A percentile compares a stretch with the other conserved stretches of the same genome.
These are phyloP conservation scores for Mortierella polycephala DNA, from an alignment of 371 early-diverging fungal genomes.

Conservation along the genomic window DNA sequence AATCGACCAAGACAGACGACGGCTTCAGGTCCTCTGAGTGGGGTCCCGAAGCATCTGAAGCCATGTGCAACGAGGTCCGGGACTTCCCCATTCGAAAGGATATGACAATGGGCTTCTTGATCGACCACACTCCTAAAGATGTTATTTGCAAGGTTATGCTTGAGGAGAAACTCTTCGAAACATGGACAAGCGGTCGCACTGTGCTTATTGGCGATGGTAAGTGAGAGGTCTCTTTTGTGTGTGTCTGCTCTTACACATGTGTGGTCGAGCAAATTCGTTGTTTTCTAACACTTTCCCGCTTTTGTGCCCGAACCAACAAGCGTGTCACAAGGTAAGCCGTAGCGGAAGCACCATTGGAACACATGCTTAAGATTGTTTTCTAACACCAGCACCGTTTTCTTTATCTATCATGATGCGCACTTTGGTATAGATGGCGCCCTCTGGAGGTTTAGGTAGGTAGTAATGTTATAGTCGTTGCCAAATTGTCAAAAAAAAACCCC, in stretches of 20 bases:
- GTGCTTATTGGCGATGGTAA: constrained; percentile 47
- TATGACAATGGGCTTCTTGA: too few species aligned
- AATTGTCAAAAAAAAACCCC: too few species aligned
- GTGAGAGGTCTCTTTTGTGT: neutral
- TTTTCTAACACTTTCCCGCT: too few species aligned
- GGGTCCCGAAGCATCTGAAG: constrained; percentile 14
- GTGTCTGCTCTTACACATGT: too few species aligned
- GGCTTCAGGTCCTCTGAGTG: constrained; percentile 4
- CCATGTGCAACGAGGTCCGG: constrained; percentile 11
- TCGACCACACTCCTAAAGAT: constrained; percentile 10
- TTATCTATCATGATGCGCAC: too few species aligned
- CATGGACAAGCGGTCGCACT: constrained; percentile 34
- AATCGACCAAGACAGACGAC: neutral
- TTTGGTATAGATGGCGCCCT: constrained; percentile 5
- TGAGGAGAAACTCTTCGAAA: constrained; percentile 40
- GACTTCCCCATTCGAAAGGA: neutral
- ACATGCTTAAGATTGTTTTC: too few species aligned
- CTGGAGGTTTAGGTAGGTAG: constrained; percentile 10
- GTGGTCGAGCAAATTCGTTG: too few species aligned
- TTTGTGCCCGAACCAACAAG: too few species aligned
- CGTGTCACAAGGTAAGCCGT: too few species aligned
- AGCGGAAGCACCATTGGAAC: too few species aligned
- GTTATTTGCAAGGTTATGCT: constrained; percentile 37
- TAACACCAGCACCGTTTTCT: too few species aligned
- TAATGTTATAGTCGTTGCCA: too few species aligned